phyloP scores from a whole-genome alignment of 2,329 filamentous ascomycete species.

The Fusarium verticillioides region DNA sequence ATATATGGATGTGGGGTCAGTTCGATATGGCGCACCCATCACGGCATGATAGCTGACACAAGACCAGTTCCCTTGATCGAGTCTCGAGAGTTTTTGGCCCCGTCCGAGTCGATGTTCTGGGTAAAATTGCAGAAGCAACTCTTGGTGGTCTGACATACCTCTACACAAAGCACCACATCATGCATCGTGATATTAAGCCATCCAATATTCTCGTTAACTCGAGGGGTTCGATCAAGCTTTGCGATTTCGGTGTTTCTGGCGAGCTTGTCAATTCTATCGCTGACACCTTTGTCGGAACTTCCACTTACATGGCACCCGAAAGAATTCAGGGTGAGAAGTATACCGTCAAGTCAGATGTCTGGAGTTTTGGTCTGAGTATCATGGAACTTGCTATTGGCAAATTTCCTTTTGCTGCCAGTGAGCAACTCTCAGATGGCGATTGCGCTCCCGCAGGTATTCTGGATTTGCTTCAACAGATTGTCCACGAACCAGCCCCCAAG shows the following conservation, averaged over 20 bases:
- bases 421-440: constrained; percentile 76
- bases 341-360: constrained; percentile 98
- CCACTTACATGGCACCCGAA: constrained; percentile 99
- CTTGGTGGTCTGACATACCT: constrained; percentile 94
- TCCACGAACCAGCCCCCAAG: constrained; percentile 92
- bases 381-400: constrained; percentile 99
- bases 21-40: constrained; percentile 15
- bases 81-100: constrained; percentile 96
- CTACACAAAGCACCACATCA: constrained; percentile 95
- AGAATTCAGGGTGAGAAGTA: constrained; percentile 97
- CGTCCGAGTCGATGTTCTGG: constrained; percentile 93
- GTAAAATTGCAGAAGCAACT: constrained; percentile 97
- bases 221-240: constrained; percentile 92
- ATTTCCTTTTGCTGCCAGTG: constrained; percentile 88
- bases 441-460: constrained; percentile 93
- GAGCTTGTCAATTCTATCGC: constrained; percentile 98
- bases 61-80: constrained; percentile 82
- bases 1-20: constrained; percentile 98
- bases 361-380: constrained; percentile 94
- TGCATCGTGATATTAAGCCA: constrained; percentile 99
- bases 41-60: constrained; percentile 11
- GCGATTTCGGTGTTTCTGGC: constrained; percentile 98
- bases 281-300: constrained; percentile 97
- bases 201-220: constrained; percentile 98
- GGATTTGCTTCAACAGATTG: constrained; percentile 95